Base-by-base conservation (phyloP, 768 basidiomycete species). In the Podaxis sp. region DNA sequence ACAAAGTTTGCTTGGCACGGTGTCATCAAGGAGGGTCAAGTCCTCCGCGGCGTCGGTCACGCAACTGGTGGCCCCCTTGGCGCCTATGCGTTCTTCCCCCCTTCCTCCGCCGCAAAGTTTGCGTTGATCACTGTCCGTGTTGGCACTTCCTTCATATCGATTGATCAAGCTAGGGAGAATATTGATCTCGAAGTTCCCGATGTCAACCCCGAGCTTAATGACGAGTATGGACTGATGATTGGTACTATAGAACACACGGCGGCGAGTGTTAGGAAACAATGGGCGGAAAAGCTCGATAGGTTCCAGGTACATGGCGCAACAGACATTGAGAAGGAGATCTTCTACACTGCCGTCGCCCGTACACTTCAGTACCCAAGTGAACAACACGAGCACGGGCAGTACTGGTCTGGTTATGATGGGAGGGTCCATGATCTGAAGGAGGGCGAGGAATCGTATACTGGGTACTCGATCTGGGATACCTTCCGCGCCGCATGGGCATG, bases 391-490 rank as follows among this genome's bases (percentile, higher is more conserved):
- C 75, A 80, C 41, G 83, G 82, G 3, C 70, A 68, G 6, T 93
- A 93, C 71, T 94, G 89, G 71, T 93, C 91, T 5, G 92, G 84
- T 0, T 93, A 93, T 63, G 87, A 90, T 59, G 84, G 89, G 56
- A 63, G 73, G 5, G 73, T 93, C 0, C 88, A 91, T 54, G 70
- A 80, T 29, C 56, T 72, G 15, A 65, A 64, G n/a, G 64, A 66
- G 22, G 71, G 67, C 5, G 85, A 88, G 17, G 74, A 76, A n/a
- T 91, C 89, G 0, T 93, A 93, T 66, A 90, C 86, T 0, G 91
- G 90, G 0, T 93, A 93, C 69, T 91, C 90, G 0, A 90, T 86
- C 64, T 91, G 90, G 90, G 88, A 89, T 61, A 92, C 86, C 0
- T 94, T 82, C 71, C 85, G 91, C 12, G 90, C 91, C 0, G 82